phyloP scores from a whole-genome alignment of 805 yeast species.

The Ogataea paradorogensis region DNA sequence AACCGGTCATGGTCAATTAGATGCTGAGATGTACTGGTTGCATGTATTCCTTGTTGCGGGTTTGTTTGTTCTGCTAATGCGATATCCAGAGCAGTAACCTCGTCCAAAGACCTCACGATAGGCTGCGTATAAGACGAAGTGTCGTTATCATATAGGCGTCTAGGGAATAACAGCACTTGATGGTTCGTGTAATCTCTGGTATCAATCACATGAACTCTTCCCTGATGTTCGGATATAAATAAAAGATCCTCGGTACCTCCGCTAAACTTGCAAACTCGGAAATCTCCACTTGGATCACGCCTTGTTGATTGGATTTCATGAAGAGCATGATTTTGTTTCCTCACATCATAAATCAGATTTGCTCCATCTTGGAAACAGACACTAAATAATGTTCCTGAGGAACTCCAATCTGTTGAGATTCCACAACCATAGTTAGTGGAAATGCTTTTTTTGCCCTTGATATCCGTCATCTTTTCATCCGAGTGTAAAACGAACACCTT shows the following conservation, averaged over 20 bases:
- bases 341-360: slow-evolving; percentile 70
- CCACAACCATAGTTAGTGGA: slow-evolving; percentile 71
- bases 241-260: slow-evolving; percentile 72
- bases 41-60: background rate
- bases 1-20: background rate
- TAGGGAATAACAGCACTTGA: slow-evolving; percentile 71
- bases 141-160: slow-evolving; percentile 17
- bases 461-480: slow-evolving; percentile 23
- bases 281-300: slow-evolving; percentile 41
- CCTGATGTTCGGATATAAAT: slow-evolving; percentile 78
- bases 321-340: slow-evolving; percentile 56
- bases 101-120: slow-evolving; percentile 30
- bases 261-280: slow-evolving; percentile 48
- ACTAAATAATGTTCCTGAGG: slow-evolving; percentile 72
- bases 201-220: slow-evolving; percentile 82
- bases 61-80: slow-evolving; percentile 1
- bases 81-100: slow-evolving; percentile 18
- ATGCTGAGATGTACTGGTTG: too few relatives aligned
- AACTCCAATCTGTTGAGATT: slow-evolving; percentile 74
- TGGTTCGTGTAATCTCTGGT: slow-evolving; percentile 70
- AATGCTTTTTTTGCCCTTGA: slow-evolving; percentile 36
- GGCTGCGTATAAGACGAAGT: slow-evolving; percentile 26
- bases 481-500: slow-evolving; percentile 58
- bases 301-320: slow-evolving; percentile 60
- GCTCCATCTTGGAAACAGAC: slow-evolving; percentile 85